A percentile compares a stretch with the other conserved stretches of the same genome.
Evolutionary conservation across 176 grass and related monocot genomes (phyloP).

Genomic region (Urochloa ruziziensis): DNA sequence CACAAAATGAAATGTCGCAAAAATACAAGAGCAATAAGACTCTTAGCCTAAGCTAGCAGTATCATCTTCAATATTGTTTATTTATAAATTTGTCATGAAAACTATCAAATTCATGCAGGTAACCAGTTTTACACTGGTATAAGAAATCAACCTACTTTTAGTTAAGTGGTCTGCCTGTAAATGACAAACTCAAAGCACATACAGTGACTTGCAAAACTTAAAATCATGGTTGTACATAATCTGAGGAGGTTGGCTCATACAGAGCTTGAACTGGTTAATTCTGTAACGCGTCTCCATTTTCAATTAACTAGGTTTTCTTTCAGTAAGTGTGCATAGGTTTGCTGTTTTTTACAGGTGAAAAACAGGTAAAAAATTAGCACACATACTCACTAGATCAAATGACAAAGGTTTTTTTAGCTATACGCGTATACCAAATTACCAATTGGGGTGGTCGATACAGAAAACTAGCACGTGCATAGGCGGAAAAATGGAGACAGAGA

Average conservation of each 20-base stretch:
- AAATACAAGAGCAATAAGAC: background rate
- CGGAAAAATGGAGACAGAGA: background rate
- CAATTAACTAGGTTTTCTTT: background rate
- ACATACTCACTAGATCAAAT: background rate
- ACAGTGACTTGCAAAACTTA: background rate
- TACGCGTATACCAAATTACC: background rate
- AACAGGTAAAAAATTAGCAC: background rate
- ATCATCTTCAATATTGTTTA: background rate
- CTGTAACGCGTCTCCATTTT: background rate
- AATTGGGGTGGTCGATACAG: background rate
- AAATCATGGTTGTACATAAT: background rate
- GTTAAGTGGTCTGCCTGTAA: background rate
- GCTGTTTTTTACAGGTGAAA: background rate
- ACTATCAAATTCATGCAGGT: background rate
- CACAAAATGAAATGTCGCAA: background rate
- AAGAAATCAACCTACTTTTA: background rate
- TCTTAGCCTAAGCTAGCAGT: too few species aligned
- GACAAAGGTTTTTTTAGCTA: background rate
- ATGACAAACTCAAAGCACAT: background rate
- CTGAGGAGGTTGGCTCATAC: background rate
- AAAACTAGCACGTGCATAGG: background rate
- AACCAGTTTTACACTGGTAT: background rate
- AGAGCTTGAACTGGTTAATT: background rate
- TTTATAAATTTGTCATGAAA: too few species aligned
- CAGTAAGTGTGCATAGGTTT: background rate